Evolutionary conservation across 2,329 filamentous ascomycete genomes (phyloP), one percentile per base, ranked within the genome.

Genomic region (Colletotrichum liaoningense): DNA sequence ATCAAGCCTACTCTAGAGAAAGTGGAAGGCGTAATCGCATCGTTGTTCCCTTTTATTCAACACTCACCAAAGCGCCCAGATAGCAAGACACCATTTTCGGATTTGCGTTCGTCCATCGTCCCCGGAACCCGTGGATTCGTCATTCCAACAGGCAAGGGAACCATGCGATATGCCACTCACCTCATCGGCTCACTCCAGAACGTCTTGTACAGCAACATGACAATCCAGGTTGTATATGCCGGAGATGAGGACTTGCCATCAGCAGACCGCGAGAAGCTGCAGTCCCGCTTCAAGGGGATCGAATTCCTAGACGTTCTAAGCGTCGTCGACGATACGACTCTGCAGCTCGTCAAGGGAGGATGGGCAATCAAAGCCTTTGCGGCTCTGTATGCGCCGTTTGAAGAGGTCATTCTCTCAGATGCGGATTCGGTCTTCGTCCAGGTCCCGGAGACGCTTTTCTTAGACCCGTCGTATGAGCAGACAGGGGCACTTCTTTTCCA

Each of bases 301-400:
- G 75, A 78, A 5, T 81, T 83, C 60, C 30, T 84, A 6, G 78
- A 84, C 70, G 75, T 83, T 8, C 69, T 80, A 5, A 77, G 71
- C 0, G 76, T 83, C 1, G 80, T 84, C 6, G 76, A 82, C 58
- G 81, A 84, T 26, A 33, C 60, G 0, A 78, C 77, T 0, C 33
- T 83, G 26, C 75, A 78, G 1, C 76, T 84, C 1, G 74, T 72
- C 4, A 46, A 77, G 5, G 81, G 81, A 3, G 80, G 80, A 0
- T 85, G 83, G 82, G 84, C 83, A 11, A 81, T 84, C 69, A 85
- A 86, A 58, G 76, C 83, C 2, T 85, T 85, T 26, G 84, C 83
- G 5, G 79, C 79, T 0, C 75, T 85, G 3, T 81, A 81, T 0
- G 80, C 80, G 4, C 75, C 65, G 0, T 84, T 81, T 59, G 79